Percentiles rank a stretch among this genome's conserved stretches.
Conservation (phyloP, 164 flowering plant species). For the Dillenia turbinata region DNA sequence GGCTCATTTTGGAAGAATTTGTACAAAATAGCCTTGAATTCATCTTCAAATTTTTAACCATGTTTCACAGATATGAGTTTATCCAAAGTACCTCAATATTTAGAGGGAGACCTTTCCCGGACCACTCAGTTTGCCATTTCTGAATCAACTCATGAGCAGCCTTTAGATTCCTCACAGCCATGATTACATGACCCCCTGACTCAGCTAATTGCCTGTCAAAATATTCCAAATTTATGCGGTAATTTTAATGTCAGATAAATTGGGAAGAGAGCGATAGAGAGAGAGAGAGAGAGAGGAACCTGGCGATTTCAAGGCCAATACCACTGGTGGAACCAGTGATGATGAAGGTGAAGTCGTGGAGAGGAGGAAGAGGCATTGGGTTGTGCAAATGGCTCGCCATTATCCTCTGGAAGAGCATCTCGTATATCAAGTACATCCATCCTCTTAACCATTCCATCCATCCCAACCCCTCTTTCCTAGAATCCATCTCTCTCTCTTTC, state of each 20-base stretch:
- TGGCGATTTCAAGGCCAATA: conserved; percentile 51
- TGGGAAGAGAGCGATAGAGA: no score
- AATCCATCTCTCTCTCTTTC: conserved; percentile 8
- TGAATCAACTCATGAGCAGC: conserved; percentile 71
- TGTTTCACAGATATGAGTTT: no score
- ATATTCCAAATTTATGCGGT: no score
- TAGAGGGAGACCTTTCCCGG: conserved; percentile 71
- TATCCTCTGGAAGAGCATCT: conserved; percentile 49
- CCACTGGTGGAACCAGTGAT: conserved; percentile 62
- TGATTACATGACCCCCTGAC: conserved; percentile 85
- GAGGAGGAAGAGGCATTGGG: conserved; percentile 46
- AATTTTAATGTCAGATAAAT: no score
- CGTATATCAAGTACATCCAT: conserved; percentile 33
- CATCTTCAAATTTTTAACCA: no score
- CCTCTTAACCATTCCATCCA: conserved; percentile 63
- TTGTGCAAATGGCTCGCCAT: conserved; percentile 39
- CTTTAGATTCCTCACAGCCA: conserved; percentile 86
- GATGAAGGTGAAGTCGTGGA: conserved; percentile 42
- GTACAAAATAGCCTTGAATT: no score
- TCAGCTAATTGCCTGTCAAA: conserved; percentile 79
- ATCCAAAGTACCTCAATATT: conserved; percentile 64
- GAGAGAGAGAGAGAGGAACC: conserved; percentile 13
- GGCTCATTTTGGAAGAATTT: no score
- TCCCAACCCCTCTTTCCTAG: conserved; percentile 26
- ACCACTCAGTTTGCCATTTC: conserved; percentile 77